Conservation (phyloP, 805 yeast genomes). For the Jamesozyma spencerorum region DNA sequence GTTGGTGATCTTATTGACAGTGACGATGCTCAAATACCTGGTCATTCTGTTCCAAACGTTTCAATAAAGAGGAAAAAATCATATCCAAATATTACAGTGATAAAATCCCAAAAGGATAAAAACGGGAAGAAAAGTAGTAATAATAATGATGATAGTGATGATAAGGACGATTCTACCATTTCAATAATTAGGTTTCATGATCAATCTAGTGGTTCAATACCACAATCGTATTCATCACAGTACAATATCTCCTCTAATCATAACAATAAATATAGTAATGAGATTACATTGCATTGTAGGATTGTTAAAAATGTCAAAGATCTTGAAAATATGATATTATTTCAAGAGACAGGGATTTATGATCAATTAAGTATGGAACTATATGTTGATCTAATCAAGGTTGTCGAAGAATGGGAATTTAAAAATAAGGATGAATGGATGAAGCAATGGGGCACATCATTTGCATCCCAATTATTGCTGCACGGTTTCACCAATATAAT, state of each 20-base stretch:
- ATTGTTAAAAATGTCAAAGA: slow-evolving; percentile 39
- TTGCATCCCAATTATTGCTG: slow-evolving; percentile 48
- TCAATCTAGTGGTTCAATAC: slow-evolving; percentile 10
- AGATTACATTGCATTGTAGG: slow-evolving; percentile 32
- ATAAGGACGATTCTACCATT: slow-evolving; percentile 8
- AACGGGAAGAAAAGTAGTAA: neutral
- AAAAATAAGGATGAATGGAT: slow-evolving; percentile 38
- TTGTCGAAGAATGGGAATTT: slow-evolving; percentile 46
- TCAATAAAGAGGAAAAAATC: slow-evolving; percentile 23
- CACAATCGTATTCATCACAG: neutral
- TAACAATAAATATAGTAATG: slow-evolving; percentile 4
- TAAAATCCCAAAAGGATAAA: slow-evolving; percentile 10
- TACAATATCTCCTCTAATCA: slow-evolving; percentile 7
- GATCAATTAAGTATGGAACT: slow-evolving; percentile 48
- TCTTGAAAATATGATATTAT: slow-evolving; percentile 31
- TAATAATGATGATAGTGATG: neutral
- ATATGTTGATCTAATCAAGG: slow-evolving; percentile 46
- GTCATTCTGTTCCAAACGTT: slow-evolving; percentile 24
- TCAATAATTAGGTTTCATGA: slow-evolving; percentile 32
- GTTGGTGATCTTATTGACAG: slow-evolving; percentile 8
- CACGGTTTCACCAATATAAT: slow-evolving; percentile 55
- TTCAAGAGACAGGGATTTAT: slow-evolving; percentile 36
- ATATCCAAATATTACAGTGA: slow-evolving; percentile 22
- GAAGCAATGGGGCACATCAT: slow-evolving; percentile 47
- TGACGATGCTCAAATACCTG: slow-evolving; percentile 7